Evolutionary conservation across 345 rosid genomes (phyloP), one percentile per base, ranked within the genome.

Genomic region (Salix brachista): DNA sequence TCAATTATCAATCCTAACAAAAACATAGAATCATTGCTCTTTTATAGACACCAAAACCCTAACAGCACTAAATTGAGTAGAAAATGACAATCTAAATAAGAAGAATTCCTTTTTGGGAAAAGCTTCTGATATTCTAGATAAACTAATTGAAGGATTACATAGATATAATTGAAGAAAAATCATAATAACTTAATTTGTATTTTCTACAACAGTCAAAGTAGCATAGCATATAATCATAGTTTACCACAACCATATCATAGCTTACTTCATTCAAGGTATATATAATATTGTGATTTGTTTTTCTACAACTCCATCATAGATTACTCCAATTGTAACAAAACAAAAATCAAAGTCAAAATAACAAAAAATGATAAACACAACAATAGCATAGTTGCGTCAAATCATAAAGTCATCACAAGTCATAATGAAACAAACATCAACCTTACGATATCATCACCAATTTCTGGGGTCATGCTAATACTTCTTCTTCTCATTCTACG

Each of bases 371-470:
- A 54, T 41, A 60, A 71, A 36, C 9, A 58, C 21, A 56, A 36
- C 13, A 5, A 36, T 36, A 64, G 44, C 17, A 25, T 30, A 44
- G 5, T 19, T 32, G 46, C n/a, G 6, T 65, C 61, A 48, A 14
- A 44, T 18, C 50, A 74, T 30, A 46, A 23, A 25, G 41, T 56
- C 1, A 28, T 21, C 18, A 18, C 2, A 10, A 2, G 25, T 36
- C n/a, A 41, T 8, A 25, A 69, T 67, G 32, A 5, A 68, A 77
- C 13, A 68, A 56, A 69, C 48, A 85, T 76, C 85, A 85, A 96
- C 99, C 99, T 96, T 78, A 92, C 99, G 48, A 96, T 94, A 83
- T 96, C 97, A 87, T 96, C 99, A 41, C 99, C 94, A 83, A 96
- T 94, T 87, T 94, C 97, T 5, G 98, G 98, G 73, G 99, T 94